These are phyloP conservation scores for Claviceps sp. DNA, from an alignment of 2,329 filamentous ascomycete species.

Conservation along the genomic window DNA sequence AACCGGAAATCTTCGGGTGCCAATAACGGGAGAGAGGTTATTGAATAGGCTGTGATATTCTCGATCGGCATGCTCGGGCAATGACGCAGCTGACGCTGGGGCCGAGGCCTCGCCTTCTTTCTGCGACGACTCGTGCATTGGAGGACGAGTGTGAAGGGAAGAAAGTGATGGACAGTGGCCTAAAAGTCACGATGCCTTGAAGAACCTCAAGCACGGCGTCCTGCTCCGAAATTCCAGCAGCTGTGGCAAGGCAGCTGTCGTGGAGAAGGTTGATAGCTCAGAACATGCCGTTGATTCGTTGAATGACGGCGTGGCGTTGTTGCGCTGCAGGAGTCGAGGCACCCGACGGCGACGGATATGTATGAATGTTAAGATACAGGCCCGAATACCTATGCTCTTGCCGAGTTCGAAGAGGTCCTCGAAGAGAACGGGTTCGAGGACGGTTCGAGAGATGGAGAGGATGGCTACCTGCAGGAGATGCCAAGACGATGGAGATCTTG, in stretches of 20 bases:
- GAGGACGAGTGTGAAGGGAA: not conserved
- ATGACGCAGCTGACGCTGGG: not conserved
- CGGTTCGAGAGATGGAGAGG: no score
- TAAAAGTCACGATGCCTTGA: constrained; percentile 1
- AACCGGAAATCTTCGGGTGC: not conserved
- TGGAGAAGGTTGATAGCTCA: constrained; percentile 2
- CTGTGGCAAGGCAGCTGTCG: not conserved
- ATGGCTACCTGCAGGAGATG: no score
- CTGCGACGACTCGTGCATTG: constrained; percentile 3
- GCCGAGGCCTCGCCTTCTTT: not conserved
- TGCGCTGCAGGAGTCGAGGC: not conserved
- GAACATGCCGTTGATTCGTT: constrained; percentile 2
- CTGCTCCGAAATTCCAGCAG: not conserved
- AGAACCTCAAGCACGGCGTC: not conserved
- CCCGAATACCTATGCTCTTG: no score
- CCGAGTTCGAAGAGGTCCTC: no score
- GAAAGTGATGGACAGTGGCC: not conserved
- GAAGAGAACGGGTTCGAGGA: no score
- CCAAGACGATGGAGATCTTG: not conserved
- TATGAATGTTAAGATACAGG: no score
- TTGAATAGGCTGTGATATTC: not conserved
- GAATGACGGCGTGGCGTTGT: constrained; percentile 4
- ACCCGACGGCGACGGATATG: not conserved
- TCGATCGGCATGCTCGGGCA: not conserved
- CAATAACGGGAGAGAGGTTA: not conserved